Evolutionary conservation across 441 rosid species (phyloP).

Genomic region (Gossypium gossypioides): DNA sequence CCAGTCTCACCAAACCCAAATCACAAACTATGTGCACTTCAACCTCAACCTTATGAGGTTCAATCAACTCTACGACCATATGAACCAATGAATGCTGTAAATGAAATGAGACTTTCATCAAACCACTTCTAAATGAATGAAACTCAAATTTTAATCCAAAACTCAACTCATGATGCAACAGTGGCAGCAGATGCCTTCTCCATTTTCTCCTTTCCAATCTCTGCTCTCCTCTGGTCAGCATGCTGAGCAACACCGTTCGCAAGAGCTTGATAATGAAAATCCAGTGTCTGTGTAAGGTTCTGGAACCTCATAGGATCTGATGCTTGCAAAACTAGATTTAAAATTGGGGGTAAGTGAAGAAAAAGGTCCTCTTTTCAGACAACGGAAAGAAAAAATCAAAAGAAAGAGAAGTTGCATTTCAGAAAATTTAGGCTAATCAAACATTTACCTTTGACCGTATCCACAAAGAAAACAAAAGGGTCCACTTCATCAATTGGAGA

Average conservation of each 20-base stretch:
- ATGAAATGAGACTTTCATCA: neutral
- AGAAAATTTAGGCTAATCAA: neutral
- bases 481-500: constrained; percentile 94
- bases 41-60: neutral
- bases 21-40: neutral
- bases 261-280: constrained; percentile 71
- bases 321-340: constrained; percentile 55
- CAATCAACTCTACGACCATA: neutral
- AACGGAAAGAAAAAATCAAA: neutral
- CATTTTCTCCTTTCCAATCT: constrained; percentile 70
- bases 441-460: constrained; percentile 57
- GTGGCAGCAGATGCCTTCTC: constrained; percentile 54
- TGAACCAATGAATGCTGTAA: neutral
- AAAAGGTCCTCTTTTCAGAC: neutral
- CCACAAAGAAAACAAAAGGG: constrained; percentile 86
- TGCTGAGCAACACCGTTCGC: constrained; percentile 84
- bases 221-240: constrained; percentile 83
- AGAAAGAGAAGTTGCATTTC: neutral
- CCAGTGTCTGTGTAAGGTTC: constrained; percentile 68
- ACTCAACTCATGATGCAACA: constrained; percentile 13
- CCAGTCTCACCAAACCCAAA: neutral
- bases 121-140: neutral
- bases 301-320: constrained; percentile 60
- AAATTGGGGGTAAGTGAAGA: neutral
- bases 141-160: neutral